These are phyloP conservation scores for Chernovozyma sophiae-reginae DNA, from an alignment of 1,139 yeast species.

Conservation along the genomic window DNA sequence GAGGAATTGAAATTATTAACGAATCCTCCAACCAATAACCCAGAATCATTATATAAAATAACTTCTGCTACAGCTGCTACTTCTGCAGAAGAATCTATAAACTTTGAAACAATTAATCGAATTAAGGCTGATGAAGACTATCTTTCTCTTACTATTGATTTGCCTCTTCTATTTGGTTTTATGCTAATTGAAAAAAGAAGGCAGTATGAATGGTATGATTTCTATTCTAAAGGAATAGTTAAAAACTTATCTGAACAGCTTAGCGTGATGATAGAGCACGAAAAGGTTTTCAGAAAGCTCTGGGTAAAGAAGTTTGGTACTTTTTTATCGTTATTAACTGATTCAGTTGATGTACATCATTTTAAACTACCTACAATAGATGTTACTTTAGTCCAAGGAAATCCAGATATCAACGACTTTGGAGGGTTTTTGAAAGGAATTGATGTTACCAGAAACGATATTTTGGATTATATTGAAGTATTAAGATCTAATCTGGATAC, in stretches of 20 bases:
- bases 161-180: constrained; percentile 80
- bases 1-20: constrained; percentile 24
- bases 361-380: constrained; percentile 36
- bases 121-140: constrained; percentile 42
- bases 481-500: constrained; percentile 15
- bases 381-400: constrained; percentile 31
- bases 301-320: constrained; percentile 65
- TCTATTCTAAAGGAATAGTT: constrained; percentile 47
- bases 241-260: constrained; percentile 56
- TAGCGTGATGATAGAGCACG: constrained; percentile 56
- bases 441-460: constrained; percentile 38
- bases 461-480: constrained; percentile 30
- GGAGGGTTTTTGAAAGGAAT: constrained; percentile 22
- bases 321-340: constrained; percentile 32
- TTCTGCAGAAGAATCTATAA: constrained; percentile 8
- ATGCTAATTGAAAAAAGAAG: constrained; percentile 67
- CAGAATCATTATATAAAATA: too few species aligned
- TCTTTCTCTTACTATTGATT: constrained; percentile 57
- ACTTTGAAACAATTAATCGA: constrained; percentile 22
- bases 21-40: constrained; percentile 2
- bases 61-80: background rate
- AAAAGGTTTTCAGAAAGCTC: constrained; percentile 48
- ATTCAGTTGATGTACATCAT: constrained; percentile 14
- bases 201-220: constrained; percentile 63
- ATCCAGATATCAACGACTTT: constrained; percentile 12